Evolutionary conservation across 768 basidiomycete species (phyloP), one percentile per base, ranked within the genome.

Genomic region (Gymnopilus junonius): DNA sequence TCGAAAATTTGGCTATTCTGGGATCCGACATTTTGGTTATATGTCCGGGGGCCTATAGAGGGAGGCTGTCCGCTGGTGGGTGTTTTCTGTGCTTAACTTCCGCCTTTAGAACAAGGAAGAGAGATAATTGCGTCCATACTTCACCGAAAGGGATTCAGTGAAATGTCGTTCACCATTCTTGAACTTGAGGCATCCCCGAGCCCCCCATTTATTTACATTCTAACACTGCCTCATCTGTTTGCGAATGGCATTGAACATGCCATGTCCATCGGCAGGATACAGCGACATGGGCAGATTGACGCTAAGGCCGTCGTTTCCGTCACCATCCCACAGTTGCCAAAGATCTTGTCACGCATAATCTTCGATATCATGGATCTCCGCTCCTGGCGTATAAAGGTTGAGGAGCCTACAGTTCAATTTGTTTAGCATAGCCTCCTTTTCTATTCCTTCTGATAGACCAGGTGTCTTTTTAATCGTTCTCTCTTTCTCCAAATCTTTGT

Each of bases 391-490:
- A 55, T 55, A 55, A 55, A 55, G 25, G 6, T 37, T 25, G 25
- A 39, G 48, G 5, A 3, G 54, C 21, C 6, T 40, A 4, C 1
- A 21, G 32, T 17, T 55, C 11, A 7, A 25, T 0, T n/a, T 8
- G 37, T n/a, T 40, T 23, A 55, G 12, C 35, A 20, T 20, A 21
- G 35, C 54, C 34, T 55, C 61, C 48, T 32, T 54, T 59, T 34
- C 15, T 46, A 23, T 37, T 46, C 21, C 57, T 46, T 56, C 45
- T 58, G 15, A 48, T 23, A 65, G 64, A 61, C 64, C 64, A 34
- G 64, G 64, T 61, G 64, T 65, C 64, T 65, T 42, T 58, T 42
- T 53, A 48, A 29, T 11, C 21, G 21, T n/a, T 61, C 50, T 39
- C 45, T 58, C 48, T 39, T 43, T 31, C 55, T 42, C 34, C 40